phyloP scores from a whole-genome alignment of 768 basidiomycete species.

The Suillus subaureus region DNA sequence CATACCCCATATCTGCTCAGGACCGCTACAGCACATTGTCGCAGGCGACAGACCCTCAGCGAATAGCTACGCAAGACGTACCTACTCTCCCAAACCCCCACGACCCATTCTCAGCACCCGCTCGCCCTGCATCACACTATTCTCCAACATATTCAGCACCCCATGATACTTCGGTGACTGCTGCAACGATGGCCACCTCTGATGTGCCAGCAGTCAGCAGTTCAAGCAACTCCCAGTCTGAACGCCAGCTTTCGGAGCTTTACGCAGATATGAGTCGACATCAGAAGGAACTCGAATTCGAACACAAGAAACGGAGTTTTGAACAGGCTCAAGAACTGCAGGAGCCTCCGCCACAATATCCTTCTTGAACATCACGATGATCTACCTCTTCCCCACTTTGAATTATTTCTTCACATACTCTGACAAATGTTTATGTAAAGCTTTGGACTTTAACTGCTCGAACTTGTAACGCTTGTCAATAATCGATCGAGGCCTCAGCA shows the following conservation, averaged over 20 bases:
- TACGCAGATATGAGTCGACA: constrained; percentile 11
- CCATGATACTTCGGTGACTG: background rate
- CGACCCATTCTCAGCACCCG: constrained; percentile 13
- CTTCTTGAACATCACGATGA: constrained; percentile 5
- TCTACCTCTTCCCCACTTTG: background rate
- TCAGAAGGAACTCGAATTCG: constrained; percentile 15
- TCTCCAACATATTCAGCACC: background rate
- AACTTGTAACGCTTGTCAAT: background rate
- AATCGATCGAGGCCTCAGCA: background rate
- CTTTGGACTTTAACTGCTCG: background rate
- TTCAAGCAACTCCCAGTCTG: constrained; percentile 20
- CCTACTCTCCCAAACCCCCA: constrained; percentile 13
- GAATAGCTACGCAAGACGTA: background rate
- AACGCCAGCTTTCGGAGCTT: constrained; percentile 11
- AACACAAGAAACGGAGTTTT: constrained; percentile 9
- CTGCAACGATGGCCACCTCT: constrained; percentile 45
- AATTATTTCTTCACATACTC: background rate
- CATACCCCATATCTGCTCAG: constrained; percentile 9
- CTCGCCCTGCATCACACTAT: constrained; percentile 6
- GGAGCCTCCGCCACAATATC: constrained; percentile 15
- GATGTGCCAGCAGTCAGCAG: constrained; percentile 86
- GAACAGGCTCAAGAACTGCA: constrained; percentile 5
- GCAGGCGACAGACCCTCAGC: background rate
- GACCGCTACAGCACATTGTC: constrained; percentile 11
- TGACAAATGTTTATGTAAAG: background rate